phyloP scores from a whole-genome alignment of 2,329 filamentous ascomycete species.

The Zarea fungicola region DNA sequence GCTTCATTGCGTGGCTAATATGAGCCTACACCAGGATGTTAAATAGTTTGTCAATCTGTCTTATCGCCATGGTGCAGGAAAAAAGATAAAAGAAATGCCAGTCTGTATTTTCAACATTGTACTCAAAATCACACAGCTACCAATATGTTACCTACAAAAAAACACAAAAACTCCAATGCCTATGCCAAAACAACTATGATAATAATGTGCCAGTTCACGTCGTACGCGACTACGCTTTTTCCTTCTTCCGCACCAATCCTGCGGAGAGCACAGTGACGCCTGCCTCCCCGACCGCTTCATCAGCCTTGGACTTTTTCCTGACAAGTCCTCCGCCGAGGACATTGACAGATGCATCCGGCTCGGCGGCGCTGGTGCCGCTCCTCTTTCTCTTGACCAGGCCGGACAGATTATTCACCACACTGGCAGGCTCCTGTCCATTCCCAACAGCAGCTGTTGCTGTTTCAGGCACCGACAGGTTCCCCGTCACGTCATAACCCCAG shows the following conservation, averaged over 20 bases:
- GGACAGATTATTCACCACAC: slow-evolving; percentile 43
- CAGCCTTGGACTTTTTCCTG: slow-evolving; percentile 48
- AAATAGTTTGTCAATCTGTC: no score
- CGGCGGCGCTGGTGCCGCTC: slow-evolving; percentile 16
- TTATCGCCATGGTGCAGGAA: background rate
- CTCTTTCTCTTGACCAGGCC: slow-evolving; percentile 45
- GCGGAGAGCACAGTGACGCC: background rate
- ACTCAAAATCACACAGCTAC: no score
- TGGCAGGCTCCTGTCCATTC: slow-evolving; percentile 13
- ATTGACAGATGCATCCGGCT: slow-evolving; percentile 32
- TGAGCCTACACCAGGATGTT: no score
- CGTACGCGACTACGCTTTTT: slow-evolving; percentile 2
- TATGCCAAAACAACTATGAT: background rate
- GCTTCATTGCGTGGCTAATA: no score
- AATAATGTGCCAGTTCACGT: no score
- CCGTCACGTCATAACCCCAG: slow-evolving; percentile 50
- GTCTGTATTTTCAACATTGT: no score
- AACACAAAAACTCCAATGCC: background rate
- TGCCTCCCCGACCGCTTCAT: background rate
- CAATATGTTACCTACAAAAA: background rate
- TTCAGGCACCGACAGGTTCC: slow-evolving; percentile 30
- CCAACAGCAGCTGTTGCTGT: slow-evolving; percentile 12
- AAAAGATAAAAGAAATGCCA: background rate
- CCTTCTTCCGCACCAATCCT: slow-evolving; percentile 1
- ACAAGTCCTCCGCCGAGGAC: slow-evolving; percentile 43